These are phyloP conservation scores for Colletotrichum sp. DNA, from an alignment of 2,329 filamentous ascomycete species.

Conservation along the genomic window DNA sequence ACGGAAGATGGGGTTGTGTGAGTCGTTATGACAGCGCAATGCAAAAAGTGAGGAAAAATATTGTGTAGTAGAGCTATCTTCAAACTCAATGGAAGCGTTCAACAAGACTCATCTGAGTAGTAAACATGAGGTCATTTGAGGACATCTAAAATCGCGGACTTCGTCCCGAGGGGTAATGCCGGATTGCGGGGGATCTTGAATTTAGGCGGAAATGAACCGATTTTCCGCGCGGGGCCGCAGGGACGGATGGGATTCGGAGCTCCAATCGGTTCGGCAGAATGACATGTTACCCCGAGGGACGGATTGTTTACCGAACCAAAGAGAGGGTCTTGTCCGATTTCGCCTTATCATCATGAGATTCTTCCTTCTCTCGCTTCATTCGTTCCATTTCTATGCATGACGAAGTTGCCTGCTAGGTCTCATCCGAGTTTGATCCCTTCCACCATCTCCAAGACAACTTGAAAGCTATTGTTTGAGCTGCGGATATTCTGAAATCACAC, in stretches of 20 bases:
- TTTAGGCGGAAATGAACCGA: background rate
- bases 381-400: background rate
- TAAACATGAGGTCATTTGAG: background rate
- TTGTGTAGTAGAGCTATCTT: background rate
- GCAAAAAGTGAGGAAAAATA: accelerated
- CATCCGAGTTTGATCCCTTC: background rate
- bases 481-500: background rate
- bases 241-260: background rate
- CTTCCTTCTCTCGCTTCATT: background rate
- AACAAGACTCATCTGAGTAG: background rate
- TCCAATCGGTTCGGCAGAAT: background rate
- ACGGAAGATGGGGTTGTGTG: background rate
- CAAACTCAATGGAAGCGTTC: no score
- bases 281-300: background rate
- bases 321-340: background rate
- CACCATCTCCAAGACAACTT: background rate
- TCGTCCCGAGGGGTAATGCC: background rate
- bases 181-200: background rate
- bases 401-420: background rate
- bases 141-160: background rate
- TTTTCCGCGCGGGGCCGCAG: background rate
- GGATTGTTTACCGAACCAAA: background rate
- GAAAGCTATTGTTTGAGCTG: background rate
- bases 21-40: background rate
- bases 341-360: background rate